Base-by-base conservation (phyloP, 257 asterid genomes). In the Plantago elongata region DNA sequence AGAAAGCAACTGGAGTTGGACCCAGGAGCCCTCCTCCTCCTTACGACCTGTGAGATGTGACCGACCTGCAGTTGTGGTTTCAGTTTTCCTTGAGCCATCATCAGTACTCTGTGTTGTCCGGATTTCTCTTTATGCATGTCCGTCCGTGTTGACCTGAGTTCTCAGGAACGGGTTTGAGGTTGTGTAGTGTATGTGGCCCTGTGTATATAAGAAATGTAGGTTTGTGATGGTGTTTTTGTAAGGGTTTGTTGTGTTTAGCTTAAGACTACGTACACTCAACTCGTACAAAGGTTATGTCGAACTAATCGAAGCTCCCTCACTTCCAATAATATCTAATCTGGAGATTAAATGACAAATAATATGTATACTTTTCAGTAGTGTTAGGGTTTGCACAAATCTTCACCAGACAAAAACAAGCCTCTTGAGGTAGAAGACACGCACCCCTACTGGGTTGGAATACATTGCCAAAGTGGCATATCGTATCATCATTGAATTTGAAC, bases 1-100 rank as follows among this genome's bases (percentile, higher is more conserved):
- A 92, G 72, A 84, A 79, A 79, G 93, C 89, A 9, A 72, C 66
- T 29, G 96, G 95, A 47, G 74, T 78, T 30, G 95, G 99, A 86
- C 88, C 97, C 70, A 73, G 87, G 84, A 84, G 80, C 91, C 90
- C 97, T 68, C 94, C 82, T 80, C 97, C 95, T 81, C 95, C 93
- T 79, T 78, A 82, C 75, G 89, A 89, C 90, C 48, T 89, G 84
- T 92, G 95, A 92, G 67, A 67, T 82, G 1, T 77, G 74, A 73
- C 43, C 64, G 5, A n/a, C 4, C 8, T 3, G 27, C 27, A 22
- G 27, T 22, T 2, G 27, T 22, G 40, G 40, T 34, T 34, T 34
- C 40, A 34, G 45, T 11, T 60, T 60, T 60, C 45, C 43, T 40
- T 60, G 64, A 60, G 64, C 17, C 5, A 15, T 18, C 9, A 10